phyloP scores from a whole-genome alignment of 2,329 filamentous ascomycete species.

The Fusarium nurragi region DNA sequence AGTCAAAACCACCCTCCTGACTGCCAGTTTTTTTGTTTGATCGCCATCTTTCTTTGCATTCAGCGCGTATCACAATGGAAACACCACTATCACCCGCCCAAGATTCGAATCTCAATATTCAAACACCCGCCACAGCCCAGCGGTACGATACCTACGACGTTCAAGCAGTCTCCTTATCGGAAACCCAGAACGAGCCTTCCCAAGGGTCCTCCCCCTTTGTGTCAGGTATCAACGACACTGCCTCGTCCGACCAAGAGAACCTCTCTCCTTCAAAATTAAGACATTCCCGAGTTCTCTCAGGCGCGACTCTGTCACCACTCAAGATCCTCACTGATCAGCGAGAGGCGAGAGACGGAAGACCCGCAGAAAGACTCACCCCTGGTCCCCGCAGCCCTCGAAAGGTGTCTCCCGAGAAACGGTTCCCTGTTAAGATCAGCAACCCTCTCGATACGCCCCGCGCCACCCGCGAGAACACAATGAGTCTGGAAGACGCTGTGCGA shows the following conservation, averaged over 20 bases:
- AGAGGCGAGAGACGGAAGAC: slow-evolving; percentile 36
- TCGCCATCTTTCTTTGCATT: slow-evolving; percentile 28
- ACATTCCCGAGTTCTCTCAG: slow-evolving; percentile 66
- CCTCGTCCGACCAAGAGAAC: slow-evolving; percentile 56
- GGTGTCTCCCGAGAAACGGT: slow-evolving; percentile 64
- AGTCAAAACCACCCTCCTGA: slow-evolving; percentile 2
- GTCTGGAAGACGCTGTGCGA: slow-evolving; percentile 62
- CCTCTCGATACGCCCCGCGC: slow-evolving; percentile 36
- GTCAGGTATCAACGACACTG: slow-evolving; percentile 47
- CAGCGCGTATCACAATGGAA: slow-evolving; percentile 40
- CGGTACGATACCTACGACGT: slow-evolving; percentile 42
- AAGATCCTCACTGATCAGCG: slow-evolving; percentile 60
- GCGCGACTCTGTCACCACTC: slow-evolving; percentile 65
- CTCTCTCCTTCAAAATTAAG: slow-evolving; percentile 58
- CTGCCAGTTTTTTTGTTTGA: slow-evolving; percentile 7
- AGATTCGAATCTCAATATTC: slow-evolving; percentile 42
- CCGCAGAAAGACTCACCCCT: slow-evolving; percentile 42
- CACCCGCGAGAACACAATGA: slow-evolving; percentile 54
- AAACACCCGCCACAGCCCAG: slow-evolving; percentile 36
- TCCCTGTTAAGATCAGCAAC: slow-evolving; percentile 66
- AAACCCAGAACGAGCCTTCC: slow-evolving; percentile 17
- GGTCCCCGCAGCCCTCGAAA: slow-evolving; percentile 58
- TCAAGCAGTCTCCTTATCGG: slow-evolving; percentile 26
- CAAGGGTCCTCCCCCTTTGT: slow-evolving; percentile 44
- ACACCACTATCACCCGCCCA: slow-evolving; percentile 42